Base-by-base conservation (phyloP, 2,329 filamentous ascomycete species). In the Penicillium sp. region DNA sequence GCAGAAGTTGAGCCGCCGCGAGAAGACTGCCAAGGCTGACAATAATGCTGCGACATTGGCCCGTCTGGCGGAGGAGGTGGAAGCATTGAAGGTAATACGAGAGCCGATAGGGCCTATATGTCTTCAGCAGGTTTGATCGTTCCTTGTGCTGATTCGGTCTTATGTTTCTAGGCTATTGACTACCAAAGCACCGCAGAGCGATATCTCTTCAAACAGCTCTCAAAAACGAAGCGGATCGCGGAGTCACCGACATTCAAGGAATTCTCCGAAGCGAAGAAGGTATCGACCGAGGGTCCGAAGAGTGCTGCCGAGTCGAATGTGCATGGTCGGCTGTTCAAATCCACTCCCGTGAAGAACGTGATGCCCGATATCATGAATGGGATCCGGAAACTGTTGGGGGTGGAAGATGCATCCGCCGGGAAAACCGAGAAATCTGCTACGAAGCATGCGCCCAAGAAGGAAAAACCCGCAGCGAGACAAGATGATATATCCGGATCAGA, bases 1-100 rank as follows among this genome's bases (percentile, higher is more conserved):
- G 52, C 86, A 88, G 72, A 88, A 88, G 70, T 76, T 88, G 58
- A 83, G 85, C 22, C 79, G 86, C 14, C 76, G 86, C 58, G 81
- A 83, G 65, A 88, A 88, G 70, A 79, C 77, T 2, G 84, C 84
- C 0, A 76, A 74, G 42, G 64, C 72, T 7, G 78, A 81, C 39
- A 77, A 77, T 11, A 79, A 84, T 35, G 63, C 67, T 5, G 69
- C 73, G 25, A 72, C 72, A 5, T 59, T 77, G 60, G 73, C 73
- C 20, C 76, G 85, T 5, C 69, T 88, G 35, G 77, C 82, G 35
- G 78, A 78, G 49, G 86, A 88, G 69, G 82, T 87, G 47, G 74
- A 78, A 47, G 82, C 82, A 22, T 71, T 88, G 54, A 88, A 88
- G 78, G 82, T 83, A 69, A 37, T 37, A 12, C 31, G n/a, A 31